Evolutionary conservation across 345 rosid genomes (phyloP).

Genomic region (Sonneratia alba): DNA sequence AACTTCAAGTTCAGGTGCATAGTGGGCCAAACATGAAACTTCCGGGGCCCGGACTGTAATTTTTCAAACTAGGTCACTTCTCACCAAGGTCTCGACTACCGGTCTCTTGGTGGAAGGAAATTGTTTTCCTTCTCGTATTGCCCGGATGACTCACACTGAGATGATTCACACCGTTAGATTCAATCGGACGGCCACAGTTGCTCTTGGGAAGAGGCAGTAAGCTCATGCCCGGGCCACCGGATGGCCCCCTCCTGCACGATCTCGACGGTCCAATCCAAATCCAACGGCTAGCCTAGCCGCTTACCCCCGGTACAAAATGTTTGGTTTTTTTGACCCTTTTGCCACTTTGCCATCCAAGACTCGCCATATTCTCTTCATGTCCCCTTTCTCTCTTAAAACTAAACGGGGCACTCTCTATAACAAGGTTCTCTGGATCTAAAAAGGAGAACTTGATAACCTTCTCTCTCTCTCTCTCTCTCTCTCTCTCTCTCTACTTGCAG

Average conservation of each 20-base stretch:
- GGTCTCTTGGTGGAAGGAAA: neutral
- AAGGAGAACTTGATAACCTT: conserved; percentile 3
- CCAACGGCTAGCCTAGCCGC: conserved; percentile 3
- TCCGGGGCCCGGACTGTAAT: neutral
- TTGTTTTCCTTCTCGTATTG: neutral
- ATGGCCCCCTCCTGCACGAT: neutral
- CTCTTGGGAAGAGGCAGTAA: neutral
- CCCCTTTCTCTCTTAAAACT: neutral
- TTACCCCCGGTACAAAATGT: neutral
- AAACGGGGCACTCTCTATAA: neutral
- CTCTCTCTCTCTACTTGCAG: neutral
- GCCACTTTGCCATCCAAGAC: neutral
- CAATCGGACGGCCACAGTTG: conserved; percentile 5
- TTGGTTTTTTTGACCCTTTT: neutral
- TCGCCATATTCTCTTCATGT: neutral
- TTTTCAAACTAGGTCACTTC: neutral
- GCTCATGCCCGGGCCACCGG: neutral
- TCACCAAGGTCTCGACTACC: neutral
- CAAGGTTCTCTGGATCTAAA: conserved; percentile 15
- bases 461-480: conserved; percentile 2
- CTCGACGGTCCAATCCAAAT: neutral
- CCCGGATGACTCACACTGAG: neutral
- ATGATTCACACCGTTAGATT: neutral
- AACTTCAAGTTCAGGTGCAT: neutral
- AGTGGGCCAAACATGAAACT: neutral